Evolutionary conservation across 352 stramenopile species (phyloP), one percentile per base, ranked within the genome.

Genomic region (Pythium apleroticum): DNA sequence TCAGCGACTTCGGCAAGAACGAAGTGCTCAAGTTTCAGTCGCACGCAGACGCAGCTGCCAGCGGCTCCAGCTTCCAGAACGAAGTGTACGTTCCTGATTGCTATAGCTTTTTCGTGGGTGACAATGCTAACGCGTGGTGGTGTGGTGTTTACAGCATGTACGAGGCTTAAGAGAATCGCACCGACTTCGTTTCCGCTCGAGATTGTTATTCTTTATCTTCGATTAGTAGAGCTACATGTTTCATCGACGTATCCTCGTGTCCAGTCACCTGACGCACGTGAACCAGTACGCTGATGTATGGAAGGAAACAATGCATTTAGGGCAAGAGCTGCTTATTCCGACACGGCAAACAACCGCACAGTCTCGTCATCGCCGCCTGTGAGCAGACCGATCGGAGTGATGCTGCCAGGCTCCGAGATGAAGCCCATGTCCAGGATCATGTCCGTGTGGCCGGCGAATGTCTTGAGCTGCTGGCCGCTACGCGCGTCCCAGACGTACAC

Each of bases 401-500:
- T 65, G 50, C 71, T 77, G 28, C 81, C 69, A 33, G 79, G 73
- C 10, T 76, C 75, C 14, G 71, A 66, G 39, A 92, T 75, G 45
- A 96, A 91, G 30, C 73, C 75, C 76, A 97, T 91, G 68, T 97
- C 93, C 27, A 98, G 74, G 15, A 98, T 79, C 88, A 97, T 97
- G 66, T 98, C 93, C 19, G 77, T 84, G 74, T 98, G 93, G 30
- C 91, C 90, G 24, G 82, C 88, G 39, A 97, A 76, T 12, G 76
- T 77, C 65, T 81, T 86, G 35, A 96, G 50, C 58, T 87, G 78
- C 46, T 89, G 75, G 37, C 93, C 93, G 53, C 68, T 96, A 33
- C 91, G 86, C 12, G 93, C 90, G 58, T 98, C 93, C 90, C 90
- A 98, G 3, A 91, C 79, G 60, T 97, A 96, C n/a, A 97, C 72